Evolutionary conservation across 768 basidiomycete genomes (phyloP).

Genomic region (Cystobasidium ongulense): DNA sequence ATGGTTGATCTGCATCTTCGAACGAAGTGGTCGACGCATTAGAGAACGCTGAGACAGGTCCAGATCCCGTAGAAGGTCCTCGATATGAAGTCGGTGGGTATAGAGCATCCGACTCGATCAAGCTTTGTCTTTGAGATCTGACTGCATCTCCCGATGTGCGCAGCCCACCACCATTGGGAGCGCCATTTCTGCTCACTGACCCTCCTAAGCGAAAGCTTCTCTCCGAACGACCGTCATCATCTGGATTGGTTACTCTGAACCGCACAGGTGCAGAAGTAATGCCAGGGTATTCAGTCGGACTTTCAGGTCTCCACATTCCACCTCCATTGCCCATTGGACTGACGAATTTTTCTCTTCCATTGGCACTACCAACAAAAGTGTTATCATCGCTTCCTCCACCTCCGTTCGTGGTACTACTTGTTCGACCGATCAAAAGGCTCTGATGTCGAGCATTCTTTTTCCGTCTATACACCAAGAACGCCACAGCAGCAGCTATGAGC

Average conservation of each 20-base stretch:
- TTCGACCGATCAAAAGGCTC: neutral
- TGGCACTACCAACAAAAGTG: neutral
- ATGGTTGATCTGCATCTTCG: slow-evolving; percentile 8
- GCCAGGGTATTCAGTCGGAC: slow-evolving; percentile 26
- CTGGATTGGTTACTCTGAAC: slow-evolving; percentile 29
- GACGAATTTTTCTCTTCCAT: slow-evolving; percentile 17
- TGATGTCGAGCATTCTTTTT: neutral
- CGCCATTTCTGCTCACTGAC: neutral
- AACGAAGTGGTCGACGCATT: neutral
- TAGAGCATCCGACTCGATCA: slow-evolving; percentile 26
- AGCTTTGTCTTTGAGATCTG: slow-evolving; percentile 11
- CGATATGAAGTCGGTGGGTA: slow-evolving; percentile 21
- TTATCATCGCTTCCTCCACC: neutral
- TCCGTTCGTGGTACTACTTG: neutral
- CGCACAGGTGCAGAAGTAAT: slow-evolving; percentile 16
- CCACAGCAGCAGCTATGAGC: neutral
- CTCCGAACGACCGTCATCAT: slow-evolving; percentile 13
- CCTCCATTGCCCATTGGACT: slow-evolving; percentile 7
- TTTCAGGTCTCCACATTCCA: slow-evolving; percentile 30
- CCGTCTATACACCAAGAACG: neutral
- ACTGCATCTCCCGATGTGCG: slow-evolving; percentile 3
- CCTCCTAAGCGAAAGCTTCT: neutral
- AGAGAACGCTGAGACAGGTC: neutral
- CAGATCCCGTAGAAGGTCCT: neutral
- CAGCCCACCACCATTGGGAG: neutral